Evolutionary conservation across 192 early-diverging fungal species (phyloP), one percentile per base, ranked within the genome.

Genomic region (Allomyces javanicus): DNA sequence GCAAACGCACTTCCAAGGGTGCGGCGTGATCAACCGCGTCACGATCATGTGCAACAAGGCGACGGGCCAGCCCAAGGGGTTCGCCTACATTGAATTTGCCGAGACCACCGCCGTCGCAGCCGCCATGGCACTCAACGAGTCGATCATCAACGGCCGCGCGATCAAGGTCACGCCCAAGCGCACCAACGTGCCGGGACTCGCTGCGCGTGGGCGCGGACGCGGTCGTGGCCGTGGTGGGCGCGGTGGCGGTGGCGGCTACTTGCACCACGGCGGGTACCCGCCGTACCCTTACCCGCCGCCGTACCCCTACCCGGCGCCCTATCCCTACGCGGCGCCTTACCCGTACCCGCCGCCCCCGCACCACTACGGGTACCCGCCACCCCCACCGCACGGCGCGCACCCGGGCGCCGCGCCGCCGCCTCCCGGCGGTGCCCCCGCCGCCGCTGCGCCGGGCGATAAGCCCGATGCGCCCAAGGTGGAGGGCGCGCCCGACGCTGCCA

Each of bases 41-140:
- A 99, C 94, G 14, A 96, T 97, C 67, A 72, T 94, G 58, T 93
- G 92, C 70, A 88, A 99, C 77, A 93, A 93, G 73, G 90, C 77
- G 70, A 96, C 92, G 23, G 92, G 92, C 24, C 87, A 89, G 65
- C 89, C 90, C 25, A 90, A 89, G 71, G 90, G 90, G 24, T 96
- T 86, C 68, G 96, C 92, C 9, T 99, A 97, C 68, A 83, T 99
- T 9, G 96, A 99, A 74, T 99, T 99, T 86, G 89, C 88, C 22
- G 85, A 93, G 65, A 74, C 83, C 10, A 77, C 83, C 9, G 80
- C 84, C 5, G 91, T 97, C 44, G 78, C 79, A 33, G 87, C 85
- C 65, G 91, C 96, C 43, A 77, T 95, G 76, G 78, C 82, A 26
- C 74, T 97, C 64, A 90, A 96, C 71, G 93, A 95, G 45, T 87